Evolutionary conservation across 192 early-diverging fungal species (phyloP).

Genomic region (Gaertneriomyces semiglobifer): DNA sequence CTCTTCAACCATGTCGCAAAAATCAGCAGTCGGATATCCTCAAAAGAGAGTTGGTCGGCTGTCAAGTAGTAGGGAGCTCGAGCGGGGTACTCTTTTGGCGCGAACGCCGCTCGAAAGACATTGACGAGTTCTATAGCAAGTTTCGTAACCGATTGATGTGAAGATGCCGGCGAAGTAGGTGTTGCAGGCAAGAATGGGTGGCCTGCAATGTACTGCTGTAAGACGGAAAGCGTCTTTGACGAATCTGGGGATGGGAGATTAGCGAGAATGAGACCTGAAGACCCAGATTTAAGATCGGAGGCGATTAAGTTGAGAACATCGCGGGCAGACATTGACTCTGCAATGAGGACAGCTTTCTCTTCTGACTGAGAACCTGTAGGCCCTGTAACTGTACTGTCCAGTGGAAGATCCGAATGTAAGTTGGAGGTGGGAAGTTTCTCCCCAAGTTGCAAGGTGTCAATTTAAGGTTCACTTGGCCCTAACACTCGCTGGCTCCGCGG

Average conservation of each 20-base stretch:
- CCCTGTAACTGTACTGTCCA: too few species aligned
- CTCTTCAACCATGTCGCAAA: slow-evolving; percentile 15
- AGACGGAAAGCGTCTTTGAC: slow-evolving; percentile 15
- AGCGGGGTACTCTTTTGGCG: slow-evolving; percentile 3
- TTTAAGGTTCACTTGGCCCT: too few species aligned
- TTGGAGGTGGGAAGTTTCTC: too few species aligned
- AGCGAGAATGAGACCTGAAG: slow-evolving; percentile 15
- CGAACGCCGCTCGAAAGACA: slow-evolving; percentile 13
- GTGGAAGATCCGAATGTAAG: too few species aligned
- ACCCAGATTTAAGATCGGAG: slow-evolving; percentile 13
- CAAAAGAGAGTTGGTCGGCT: neutral
- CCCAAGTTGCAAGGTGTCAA: too few species aligned
- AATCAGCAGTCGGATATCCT: slow-evolving; percentile 15
- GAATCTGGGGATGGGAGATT: slow-evolving; percentile 7
- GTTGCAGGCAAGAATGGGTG: slow-evolving; percentile 16
- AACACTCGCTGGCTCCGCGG: too few species aligned
- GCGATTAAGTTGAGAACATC: slow-evolving; percentile 31
- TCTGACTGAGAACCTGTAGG: too few species aligned
- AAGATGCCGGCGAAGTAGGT: neutral
- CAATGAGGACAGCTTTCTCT: too few species aligned
- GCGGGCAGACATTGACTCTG: slow-evolving; percentile 40
- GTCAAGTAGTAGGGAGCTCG: neutral
- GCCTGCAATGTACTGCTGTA: slow-evolving; percentile 11
- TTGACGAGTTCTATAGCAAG: slow-evolving; percentile 13
- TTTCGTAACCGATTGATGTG: slow-evolving; percentile 12